Conservation (phyloP, 352 stramenopile genomes). For the Aphanomyces cochlioides region DNA sequence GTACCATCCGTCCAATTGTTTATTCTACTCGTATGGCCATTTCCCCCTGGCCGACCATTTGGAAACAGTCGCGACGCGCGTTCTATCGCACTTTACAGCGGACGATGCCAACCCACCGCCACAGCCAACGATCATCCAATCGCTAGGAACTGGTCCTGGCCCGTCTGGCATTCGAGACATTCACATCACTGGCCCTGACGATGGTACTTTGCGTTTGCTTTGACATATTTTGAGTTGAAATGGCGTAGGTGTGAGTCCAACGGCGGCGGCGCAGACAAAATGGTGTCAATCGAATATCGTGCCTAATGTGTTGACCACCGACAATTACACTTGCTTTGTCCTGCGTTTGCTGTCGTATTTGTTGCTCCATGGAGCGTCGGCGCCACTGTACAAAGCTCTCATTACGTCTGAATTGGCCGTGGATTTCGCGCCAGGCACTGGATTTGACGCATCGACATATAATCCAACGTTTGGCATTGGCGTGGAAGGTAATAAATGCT, state of each 20-base stretch:
- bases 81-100: constrained; percentile 62
- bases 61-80: constrained; percentile 62
- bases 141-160: background rate
- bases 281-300: constrained; percentile 74
- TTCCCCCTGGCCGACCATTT: constrained; percentile 72
- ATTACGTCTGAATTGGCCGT: constrained; percentile 73
- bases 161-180: constrained; percentile 26
- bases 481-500: constrained; percentile 57
- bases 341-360: constrained; percentile 74
- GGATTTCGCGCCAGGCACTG: constrained; percentile 72
- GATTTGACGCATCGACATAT: constrained; percentile 75
- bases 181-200: constrained; percentile 13
- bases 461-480: constrained; percentile 75
- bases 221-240: constrained; percentile 28
- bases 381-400: constrained; percentile 75
- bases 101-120: constrained; percentile 34
- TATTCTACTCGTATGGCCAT: constrained; percentile 89
- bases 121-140: background rate
- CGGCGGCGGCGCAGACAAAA: constrained; percentile 59
- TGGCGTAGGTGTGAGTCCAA: constrained; percentile 40
- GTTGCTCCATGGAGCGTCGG: constrained; percentile 72
- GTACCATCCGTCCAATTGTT: constrained; percentile 87
- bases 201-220: background rate
- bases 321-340: constrained; percentile 74
- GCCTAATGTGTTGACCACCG: constrained; percentile 50